phyloP scores from a whole-genome alignment of 345 rosid species.

The Eutrema japonicum region DNA sequence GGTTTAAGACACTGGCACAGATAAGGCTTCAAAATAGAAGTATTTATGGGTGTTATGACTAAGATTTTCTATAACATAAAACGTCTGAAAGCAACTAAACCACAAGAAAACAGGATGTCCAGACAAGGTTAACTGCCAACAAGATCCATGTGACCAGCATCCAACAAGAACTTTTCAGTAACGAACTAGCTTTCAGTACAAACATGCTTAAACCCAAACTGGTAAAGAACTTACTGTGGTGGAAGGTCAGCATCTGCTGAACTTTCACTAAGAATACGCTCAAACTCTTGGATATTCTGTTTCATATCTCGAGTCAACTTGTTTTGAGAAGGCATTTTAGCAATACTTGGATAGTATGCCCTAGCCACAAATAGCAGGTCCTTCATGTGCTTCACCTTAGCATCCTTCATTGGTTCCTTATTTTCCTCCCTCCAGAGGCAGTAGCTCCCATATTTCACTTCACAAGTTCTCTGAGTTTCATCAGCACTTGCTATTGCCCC shows the following conservation, averaged over 20 bases:
- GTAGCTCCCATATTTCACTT: constrained; percentile 84
- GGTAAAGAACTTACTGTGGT: constrained; percentile 64
- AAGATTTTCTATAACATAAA: constrained; percentile 11
- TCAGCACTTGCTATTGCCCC: constrained; percentile 39
- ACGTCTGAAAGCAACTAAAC: constrained; percentile 20
- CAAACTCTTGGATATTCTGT: constrained; percentile 93
- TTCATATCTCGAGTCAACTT: constrained; percentile 75
- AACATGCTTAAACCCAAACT: constrained; percentile 27
- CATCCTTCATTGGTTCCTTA: constrained; percentile 82
- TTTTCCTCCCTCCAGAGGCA: constrained; percentile 91
- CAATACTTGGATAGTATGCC: constrained; percentile 93
- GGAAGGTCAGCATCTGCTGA: constrained; percentile 88
- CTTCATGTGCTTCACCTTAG: constrained; percentile 80
- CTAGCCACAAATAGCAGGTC: constrained; percentile 92
- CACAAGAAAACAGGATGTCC: constrained; percentile 23
- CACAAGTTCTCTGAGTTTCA: constrained; percentile 64
- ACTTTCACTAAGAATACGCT: constrained; percentile 86
- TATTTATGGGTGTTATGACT: neutral
- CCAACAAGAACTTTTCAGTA: neutral
- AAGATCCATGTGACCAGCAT: constrained; percentile 21
- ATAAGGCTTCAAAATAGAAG: neutral
- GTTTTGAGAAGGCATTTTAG: constrained; percentile 79
- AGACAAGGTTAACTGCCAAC: constrained; percentile 19
- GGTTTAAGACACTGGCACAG: constrained; percentile 21
- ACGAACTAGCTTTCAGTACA: constrained; percentile 25